phyloP scores from a whole-genome alignment of 345 rosid genomes.

The Limnanthes douglasii region DNA sequence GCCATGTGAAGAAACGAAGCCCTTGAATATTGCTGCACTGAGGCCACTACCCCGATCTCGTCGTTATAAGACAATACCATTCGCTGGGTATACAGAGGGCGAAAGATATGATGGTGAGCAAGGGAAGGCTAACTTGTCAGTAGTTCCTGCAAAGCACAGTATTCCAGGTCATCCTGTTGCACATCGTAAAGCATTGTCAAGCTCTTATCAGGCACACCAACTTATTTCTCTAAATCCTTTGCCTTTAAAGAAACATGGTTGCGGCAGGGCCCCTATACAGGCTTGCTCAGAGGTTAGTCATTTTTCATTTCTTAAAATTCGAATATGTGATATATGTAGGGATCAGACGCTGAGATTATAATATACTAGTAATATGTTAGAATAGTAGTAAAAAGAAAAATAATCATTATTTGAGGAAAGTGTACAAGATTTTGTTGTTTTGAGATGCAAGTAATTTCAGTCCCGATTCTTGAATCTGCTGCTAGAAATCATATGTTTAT shows the following conservation, averaged over 20 bases:
- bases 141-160: conserved; percentile 51
- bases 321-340: no score
- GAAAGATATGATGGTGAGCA: conserved; percentile 72
- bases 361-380: no score
- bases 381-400: no score
- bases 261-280: conserved; percentile 92
- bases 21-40: conserved; percentile 48
- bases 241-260: conserved; percentile 94
- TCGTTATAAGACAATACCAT: conserved; percentile 67
- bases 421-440: no score
- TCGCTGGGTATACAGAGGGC: conserved; percentile 52
- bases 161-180: conserved; percentile 29
- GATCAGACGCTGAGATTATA: no score
- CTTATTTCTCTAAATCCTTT: conserved; percentile 81
- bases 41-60: conserved; percentile 86
- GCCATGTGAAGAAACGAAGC: conserved; percentile 36
- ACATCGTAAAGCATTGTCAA: conserved; percentile 62
- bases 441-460: no score
- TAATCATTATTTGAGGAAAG: no score
- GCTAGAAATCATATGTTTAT: no score
- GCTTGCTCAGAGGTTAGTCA: conserved; percentile 88
- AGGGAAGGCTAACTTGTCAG: conserved; percentile 43
- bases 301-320: no score
- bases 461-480: no score
- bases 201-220: conserved; percentile 85